Conservation (phyloP, 1,139 yeast species). For the Kodamaea derodonti region DNA sequence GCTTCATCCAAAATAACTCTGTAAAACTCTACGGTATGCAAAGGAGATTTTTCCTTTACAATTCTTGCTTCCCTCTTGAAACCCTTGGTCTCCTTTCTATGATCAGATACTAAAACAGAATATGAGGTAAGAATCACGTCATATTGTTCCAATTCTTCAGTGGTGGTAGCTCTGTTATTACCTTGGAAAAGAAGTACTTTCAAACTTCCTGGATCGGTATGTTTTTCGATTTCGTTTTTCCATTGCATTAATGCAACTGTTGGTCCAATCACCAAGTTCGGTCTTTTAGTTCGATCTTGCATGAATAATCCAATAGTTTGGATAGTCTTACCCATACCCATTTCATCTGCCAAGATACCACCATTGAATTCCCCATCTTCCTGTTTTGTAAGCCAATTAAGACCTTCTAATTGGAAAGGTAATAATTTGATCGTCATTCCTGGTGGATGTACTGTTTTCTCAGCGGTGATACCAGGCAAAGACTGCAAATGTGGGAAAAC, state of each 20-base stretch:
- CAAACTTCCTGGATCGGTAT: constrained; percentile 62
- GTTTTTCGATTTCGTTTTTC: constrained; percentile 87
- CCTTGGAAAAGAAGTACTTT: constrained; percentile 81
- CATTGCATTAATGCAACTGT: constrained; percentile 98
- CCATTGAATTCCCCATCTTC: constrained; percentile 79
- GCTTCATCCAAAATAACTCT: constrained; percentile 96
- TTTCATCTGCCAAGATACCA: constrained; percentile 96
- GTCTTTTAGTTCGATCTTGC: constrained; percentile 60
- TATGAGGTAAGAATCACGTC: constrained; percentile 90
- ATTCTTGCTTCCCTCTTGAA: constrained; percentile 66
- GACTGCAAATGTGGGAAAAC: constrained; percentile 65
- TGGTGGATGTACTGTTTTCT: constrained; percentile 70
- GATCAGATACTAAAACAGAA: constrained; percentile 85
- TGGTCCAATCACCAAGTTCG: constrained; percentile 91
- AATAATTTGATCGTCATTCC: constrained; percentile 70
- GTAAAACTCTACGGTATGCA: constrained; percentile 75
- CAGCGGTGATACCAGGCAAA: constrained; percentile 47
- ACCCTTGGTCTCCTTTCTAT: constrained; percentile 78
- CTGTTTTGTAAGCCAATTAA: constrained; percentile 82
- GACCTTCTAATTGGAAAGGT: constrained; percentile 92
- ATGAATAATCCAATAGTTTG: constrained; percentile 88
- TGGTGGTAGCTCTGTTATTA: constrained; percentile 59
- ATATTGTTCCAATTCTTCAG: constrained; percentile 54
- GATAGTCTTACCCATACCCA: constrained; percentile 99
- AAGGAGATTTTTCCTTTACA: constrained; percentile 69